Base-by-base conservation (phyloP, 202 grass and related monocot genomes). In the Carex arenaria region DNA sequence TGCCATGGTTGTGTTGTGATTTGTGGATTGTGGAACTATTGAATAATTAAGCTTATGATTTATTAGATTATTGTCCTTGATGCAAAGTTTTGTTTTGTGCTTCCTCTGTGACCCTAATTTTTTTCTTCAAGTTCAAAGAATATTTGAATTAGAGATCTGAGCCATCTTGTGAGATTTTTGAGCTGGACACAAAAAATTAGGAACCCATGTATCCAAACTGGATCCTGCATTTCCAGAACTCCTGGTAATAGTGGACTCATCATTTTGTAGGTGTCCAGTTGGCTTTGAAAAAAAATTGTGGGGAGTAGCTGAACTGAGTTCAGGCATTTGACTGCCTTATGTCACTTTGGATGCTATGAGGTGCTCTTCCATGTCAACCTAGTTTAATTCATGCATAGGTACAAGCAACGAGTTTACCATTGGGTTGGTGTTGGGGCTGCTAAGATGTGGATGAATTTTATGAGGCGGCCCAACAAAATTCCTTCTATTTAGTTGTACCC, bases 1-100 rank as follows among this genome's bases (percentile, higher is more conserved):
- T 82, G 28, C 26, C 42, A 55, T 69, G 63, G 23, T 82, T 82
- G 79, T 82, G 47, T 30, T 82, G 65, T 82, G 64, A 82, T 82
- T 69, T 82, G 61, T 54, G 63, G 11, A 82, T 68, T 82, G 64
- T 20, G 62, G 64, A 82, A 82, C 80, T 82, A 40, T 67, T 54
- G n/a, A 54, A 67, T 82, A 78, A 78, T 59, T 82, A 54, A 45
- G 62, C 19, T 53, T 70, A 67, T 70, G 23, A 82, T 66, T 82
- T 69, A 57, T 82, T 15, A 82, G 64, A 67, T 70, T 82, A 70
- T 36, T 31, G 40, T 57, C 43, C 11, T 64, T 81, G 59, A 65
- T 81, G 40, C 38, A 66, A 66, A 28, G 26, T 81, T 47, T 15
- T 49, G 5, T 26, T 64, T 51, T 51, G 60, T 80, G 55, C 34